phyloP scores from a whole-genome alignment of 768 basidiomycete species.

The Suillus subalutaceus region DNA sequence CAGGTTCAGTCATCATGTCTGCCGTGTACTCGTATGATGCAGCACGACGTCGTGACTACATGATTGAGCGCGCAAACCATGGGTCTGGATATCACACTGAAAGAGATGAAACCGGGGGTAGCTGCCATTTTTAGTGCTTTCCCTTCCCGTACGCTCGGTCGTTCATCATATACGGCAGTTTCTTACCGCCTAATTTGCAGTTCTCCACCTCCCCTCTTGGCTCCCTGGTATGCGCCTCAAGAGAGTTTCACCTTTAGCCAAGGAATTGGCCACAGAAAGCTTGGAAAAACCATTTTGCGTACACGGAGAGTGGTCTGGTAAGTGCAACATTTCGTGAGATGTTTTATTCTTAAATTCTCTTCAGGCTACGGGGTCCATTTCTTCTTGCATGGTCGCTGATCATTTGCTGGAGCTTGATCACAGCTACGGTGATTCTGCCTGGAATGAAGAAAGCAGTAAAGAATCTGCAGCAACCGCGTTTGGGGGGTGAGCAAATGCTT shows the following conservation, averaged over 20 bases:
- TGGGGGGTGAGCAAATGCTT: conserved; percentile 2
- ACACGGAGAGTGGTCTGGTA: conserved; percentile 11
- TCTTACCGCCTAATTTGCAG: conserved; percentile 1
- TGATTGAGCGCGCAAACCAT: conserved; percentile 2
- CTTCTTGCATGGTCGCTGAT: conserved; percentile 14
- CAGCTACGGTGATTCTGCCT: not conserved
- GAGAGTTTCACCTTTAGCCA: not conserved
- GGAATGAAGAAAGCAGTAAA: conserved; percentile 6
- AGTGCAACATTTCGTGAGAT: not conserved
- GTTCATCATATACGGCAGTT: conserved; percentile 20
- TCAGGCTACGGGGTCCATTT: conserved; percentile 26
- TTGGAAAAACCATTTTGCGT: conserved; percentile 12
- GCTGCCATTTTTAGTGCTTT: conserved; percentile 11
- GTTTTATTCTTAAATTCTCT: not conserved
- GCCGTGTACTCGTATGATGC: conserved; percentile 15
- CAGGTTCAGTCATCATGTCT: conserved; percentile 14
- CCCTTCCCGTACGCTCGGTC: conserved; percentile 8
- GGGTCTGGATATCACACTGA: conserved; percentile 1
- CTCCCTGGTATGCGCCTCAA: conserved; percentile 17
- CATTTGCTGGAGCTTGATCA: conserved; percentile 1
- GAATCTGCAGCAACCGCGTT: conserved; percentile 10
- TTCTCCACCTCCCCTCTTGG: conserved; percentile 14
- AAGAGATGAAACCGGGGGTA: conserved; percentile 9
- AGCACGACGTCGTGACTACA: conserved; percentile 2
- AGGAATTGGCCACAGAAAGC: conserved; percentile 2